Conservation (phyloP, 2,329 filamentous ascomycete genomes). For the Neonectria coccinea region DNA sequence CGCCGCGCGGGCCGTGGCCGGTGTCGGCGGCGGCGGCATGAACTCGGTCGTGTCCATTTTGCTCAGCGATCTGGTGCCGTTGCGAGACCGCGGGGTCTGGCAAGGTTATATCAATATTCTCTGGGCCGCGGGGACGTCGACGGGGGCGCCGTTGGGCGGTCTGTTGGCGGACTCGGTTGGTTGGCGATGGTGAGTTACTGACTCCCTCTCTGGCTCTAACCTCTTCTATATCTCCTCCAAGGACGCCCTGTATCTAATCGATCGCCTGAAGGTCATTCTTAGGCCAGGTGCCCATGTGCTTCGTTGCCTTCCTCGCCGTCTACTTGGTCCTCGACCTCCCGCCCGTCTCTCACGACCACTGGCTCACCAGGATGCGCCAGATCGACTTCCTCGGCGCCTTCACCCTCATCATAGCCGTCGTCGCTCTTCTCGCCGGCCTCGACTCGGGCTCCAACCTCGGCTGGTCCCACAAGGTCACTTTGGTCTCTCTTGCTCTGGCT, state of each 20-base stretch:
- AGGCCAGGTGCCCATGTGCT: conserved; percentile 75
- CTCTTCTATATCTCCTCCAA: not conserved
- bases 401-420: conserved; percentile 73
- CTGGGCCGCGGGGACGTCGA: conserved; percentile 74
- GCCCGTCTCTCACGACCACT: conserved; percentile 69
- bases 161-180: conserved; percentile 78
- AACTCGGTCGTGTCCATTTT: conserved; percentile 76
- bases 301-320: conserved; percentile 73
- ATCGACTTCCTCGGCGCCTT: conserved; percentile 81
- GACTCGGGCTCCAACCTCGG: conserved; percentile 79
- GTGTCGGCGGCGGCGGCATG: conserved; percentile 78
- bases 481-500: conserved; percentile 67
- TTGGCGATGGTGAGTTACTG: conserved; percentile 73
- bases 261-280: conserved; percentile 71
- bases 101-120: conserved; percentile 80
- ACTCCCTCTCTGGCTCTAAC: too few relatives aligned
- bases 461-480: conserved; percentile 71
- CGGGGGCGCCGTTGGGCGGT: conserved; percentile 78
- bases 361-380: conserved; percentile 72
- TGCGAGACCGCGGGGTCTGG: conserved; percentile 78
- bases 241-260: conserved; percentile 9
- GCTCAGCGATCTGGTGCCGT: conserved; percentile 73
- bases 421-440: conserved; percentile 74
- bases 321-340: conserved; percentile 73
- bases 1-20: conserved; percentile 64